Evolutionary conservation across 331 rosid genomes (phyloP).

Genomic region (Malus hybrid): DNA sequence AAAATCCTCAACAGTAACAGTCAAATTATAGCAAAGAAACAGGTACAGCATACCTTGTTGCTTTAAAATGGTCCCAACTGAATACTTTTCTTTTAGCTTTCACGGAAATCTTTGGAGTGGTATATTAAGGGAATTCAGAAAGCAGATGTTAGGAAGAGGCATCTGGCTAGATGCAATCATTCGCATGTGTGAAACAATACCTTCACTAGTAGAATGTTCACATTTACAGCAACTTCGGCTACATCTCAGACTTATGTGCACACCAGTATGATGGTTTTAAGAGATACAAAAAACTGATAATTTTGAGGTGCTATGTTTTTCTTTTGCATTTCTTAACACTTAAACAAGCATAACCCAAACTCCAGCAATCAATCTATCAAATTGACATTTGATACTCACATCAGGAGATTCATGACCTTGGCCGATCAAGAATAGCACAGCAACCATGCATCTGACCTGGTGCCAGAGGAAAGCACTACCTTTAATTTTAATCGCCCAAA

Average conservation of each 20-base stretch:
- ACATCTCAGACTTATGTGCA: not conserved
- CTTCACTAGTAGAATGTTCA: not conserved
- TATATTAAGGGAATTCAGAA: not conserved
- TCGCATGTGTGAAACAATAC: not conserved
- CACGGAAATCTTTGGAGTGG: not conserved
- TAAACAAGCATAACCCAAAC: not conserved
- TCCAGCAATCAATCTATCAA: slow-evolving; percentile 14
- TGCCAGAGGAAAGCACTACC: slow-evolving; percentile 99
- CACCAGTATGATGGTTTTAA: not conserved
- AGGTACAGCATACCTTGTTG: not conserved
- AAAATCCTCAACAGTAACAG: not conserved
- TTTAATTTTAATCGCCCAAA: slow-evolving; percentile 65
- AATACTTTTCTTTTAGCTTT: not conserved
- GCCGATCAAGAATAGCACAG: slow-evolving; percentile 78
- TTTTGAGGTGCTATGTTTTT: not conserved
- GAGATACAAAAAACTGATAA: not conserved
- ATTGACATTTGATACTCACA: slow-evolving; percentile 40
- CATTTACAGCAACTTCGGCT: not conserved
- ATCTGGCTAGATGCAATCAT: not conserved
- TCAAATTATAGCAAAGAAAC: not conserved
- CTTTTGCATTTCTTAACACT: not conserved
- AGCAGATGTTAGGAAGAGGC: not conserved
- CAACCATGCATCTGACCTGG: slow-evolving; percentile 95
- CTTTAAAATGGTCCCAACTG: not conserved
- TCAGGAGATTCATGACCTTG: slow-evolving; percentile 83